phyloP scores from a whole-genome alignment of 768 basidiomycete genomes.

The Plicaturopsis crispa region DNA sequence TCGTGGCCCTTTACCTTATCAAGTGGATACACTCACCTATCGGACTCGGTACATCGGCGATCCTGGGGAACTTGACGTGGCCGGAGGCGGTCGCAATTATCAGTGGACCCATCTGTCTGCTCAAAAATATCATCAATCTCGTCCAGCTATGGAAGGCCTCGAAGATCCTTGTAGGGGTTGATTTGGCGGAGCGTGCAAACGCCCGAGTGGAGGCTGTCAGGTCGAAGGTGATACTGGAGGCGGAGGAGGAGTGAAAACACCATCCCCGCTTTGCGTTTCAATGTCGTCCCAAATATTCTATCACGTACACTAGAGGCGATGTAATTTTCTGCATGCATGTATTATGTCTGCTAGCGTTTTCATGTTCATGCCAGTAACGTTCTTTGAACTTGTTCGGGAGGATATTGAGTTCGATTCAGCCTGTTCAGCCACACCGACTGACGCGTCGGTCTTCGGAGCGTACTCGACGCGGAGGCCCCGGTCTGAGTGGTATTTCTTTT shows the following conservation, averaged over 20 bases:
- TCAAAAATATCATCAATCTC: constrained; percentile 89
- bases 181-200: constrained; percentile 76
- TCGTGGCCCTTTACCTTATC: constrained; percentile 90
- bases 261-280: not conserved
- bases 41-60: constrained; percentile 26
- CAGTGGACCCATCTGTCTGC: constrained; percentile 59
- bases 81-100: constrained; percentile 61
- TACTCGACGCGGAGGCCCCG: too few relatives aligned
- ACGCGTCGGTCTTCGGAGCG: constrained; percentile 1
- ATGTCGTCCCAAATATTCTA: not conserved
- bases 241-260: constrained; percentile 7
- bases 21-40: constrained; percentile 76
- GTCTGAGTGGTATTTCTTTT: constrained; percentile 5
- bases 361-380: too few relatives aligned
- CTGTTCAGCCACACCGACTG: too few relatives aligned
- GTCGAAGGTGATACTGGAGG: constrained; percentile 24
- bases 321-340: too few relatives aligned
- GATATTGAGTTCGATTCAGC: too few relatives aligned
- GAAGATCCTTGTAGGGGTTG: constrained; percentile 89
- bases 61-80: constrained; percentile 51
- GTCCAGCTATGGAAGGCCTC: constrained; percentile 99
- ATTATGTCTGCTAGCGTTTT: too few relatives aligned
- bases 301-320: constrained; percentile 1
- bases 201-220: too few relatives aligned
- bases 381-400: too few relatives aligned